A percentile compares a stretch with the other conserved stretches of the same genome.
These are phyloP conservation scores for Phylloporus gajari DNA, from an alignment of 1,284 basidiomycete genomes.

Conservation along the genomic window DNA sequence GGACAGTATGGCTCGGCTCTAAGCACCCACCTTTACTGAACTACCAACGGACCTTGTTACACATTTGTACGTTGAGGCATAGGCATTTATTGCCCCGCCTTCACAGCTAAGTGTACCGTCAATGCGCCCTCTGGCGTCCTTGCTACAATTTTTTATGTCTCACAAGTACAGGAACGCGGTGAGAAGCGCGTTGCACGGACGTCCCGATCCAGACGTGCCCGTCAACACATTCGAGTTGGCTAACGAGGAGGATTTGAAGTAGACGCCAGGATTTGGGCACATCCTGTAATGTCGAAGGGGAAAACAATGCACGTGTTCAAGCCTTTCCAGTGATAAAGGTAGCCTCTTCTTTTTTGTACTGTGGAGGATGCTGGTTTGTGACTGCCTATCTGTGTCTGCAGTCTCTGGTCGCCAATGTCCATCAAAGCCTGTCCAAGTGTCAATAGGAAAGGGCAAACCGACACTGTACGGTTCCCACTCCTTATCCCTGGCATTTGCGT, in stretches of 20 bases:
- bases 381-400: too few species aligned
- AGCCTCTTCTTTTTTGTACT: not conserved
- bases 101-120: conserved; percentile 68
- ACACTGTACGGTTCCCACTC: too few species aligned
- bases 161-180: conserved; percentile 70
- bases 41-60: conserved; percentile 70
- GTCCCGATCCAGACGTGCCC: conserved; percentile 54
- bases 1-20: conserved; percentile 80
- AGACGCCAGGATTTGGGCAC: conserved; percentile 36
- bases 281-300: conserved; percentile 26
- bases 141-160: conserved; percentile 61
- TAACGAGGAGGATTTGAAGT: conserved; percentile 46
- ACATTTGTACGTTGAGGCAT: conserved; percentile 22
- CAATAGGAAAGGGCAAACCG: too few species aligned
- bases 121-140: conserved; percentile 61
- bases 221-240: conserved; percentile 75
- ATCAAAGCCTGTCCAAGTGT: too few species aligned
- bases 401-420: too few species aligned
- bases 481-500: too few species aligned
- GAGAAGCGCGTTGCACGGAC: conserved; percentile 66
- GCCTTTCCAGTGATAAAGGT: not conserved
- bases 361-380: not conserved
- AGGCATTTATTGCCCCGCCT: conserved; percentile 64
- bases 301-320: not conserved
- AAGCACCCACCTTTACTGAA: conserved; percentile 75